Evolutionary conservation across 495 filamentous ascomycete genomes (phyloP).

Genomic region (Trypethelium eluteriae): DNA sequence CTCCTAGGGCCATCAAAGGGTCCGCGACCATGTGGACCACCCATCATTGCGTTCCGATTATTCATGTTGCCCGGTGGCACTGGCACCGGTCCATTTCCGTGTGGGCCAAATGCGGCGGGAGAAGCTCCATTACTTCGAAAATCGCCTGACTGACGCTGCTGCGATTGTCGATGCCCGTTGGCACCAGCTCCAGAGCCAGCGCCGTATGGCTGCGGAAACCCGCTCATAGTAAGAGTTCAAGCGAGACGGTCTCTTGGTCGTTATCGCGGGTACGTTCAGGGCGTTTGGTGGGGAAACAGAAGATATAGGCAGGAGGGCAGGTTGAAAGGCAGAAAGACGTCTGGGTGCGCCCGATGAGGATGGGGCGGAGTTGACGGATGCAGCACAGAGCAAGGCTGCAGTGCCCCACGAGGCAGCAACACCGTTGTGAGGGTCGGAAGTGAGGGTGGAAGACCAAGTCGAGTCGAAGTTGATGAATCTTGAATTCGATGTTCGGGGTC

Average conservation of each 20-base stretch:
- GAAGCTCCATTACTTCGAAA: conserved; percentile 17
- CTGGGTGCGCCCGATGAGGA: background rate
- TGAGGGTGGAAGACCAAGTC: background rate
- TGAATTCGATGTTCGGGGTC: background rate
- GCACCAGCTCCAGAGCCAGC: conserved; percentile 15
- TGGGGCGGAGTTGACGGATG: background rate
- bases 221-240: background rate
- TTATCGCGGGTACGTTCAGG: background rate
- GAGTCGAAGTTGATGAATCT: background rate
- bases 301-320: background rate
- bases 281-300: no score
- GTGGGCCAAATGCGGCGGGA: conserved; percentile 23
- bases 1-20: conserved; percentile 65
- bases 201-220: background rate
- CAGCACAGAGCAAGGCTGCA: background rate
- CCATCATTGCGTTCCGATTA: conserved; percentile 25
- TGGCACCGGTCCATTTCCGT: conserved; percentile 31
- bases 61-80: conserved; percentile 27
- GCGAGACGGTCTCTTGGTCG: conserved; percentile 4
- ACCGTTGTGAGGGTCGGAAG: background rate
- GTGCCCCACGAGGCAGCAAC: background rate
- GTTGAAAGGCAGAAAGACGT: background rate
- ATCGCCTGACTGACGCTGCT: conserved; percentile 24
- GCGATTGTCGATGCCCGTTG: conserved; percentile 18
- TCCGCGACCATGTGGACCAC: conserved; percentile 37